Evolutionary conservation across 148 eudicot species (phyloP).

Genomic region (Cornus kousa): DNA sequence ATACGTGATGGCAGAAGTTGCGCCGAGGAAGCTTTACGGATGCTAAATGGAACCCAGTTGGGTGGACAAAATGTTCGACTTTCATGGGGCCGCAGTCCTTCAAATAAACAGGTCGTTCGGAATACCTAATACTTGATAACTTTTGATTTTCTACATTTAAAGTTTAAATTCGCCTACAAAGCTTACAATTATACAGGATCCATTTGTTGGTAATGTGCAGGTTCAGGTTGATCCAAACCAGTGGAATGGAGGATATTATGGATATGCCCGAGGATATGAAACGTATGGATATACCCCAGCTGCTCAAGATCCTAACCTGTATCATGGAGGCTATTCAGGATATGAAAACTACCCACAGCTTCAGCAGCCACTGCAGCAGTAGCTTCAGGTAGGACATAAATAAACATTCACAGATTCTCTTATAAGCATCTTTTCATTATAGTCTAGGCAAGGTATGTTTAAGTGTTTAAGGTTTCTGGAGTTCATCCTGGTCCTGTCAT

Average conservation of each 20-base stretch:
- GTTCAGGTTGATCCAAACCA: slow-evolving; percentile 75
- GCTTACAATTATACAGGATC: slow-evolving; percentile 2
- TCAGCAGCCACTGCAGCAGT: slow-evolving; percentile 55
- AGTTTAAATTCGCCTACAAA: background rate
- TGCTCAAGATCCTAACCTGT: slow-evolving; percentile 78
- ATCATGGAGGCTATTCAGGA: slow-evolving; percentile 79
- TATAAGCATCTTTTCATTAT: background rate
- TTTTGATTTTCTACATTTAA: slow-evolving; percentile 1
- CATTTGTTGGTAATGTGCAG: slow-evolving; percentile 27
- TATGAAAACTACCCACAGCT: slow-evolving; percentile 73
- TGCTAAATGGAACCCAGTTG: slow-evolving; percentile 66
- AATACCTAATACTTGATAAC: background rate
- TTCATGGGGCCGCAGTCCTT: slow-evolving; percentile 96
- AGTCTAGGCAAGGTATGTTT: background rate
- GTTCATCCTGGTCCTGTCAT: too few species aligned
- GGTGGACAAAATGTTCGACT: slow-evolving; percentile 86
- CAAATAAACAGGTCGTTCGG: slow-evolving; percentile 76
- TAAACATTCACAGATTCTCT: background rate
- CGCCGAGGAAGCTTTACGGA: slow-evolving; percentile 80
- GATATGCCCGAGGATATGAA: slow-evolving; percentile 74
- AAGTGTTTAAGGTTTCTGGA: too few species aligned
- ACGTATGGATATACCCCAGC: slow-evolving; percentile 71
- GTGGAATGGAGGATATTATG: slow-evolving; percentile 69
- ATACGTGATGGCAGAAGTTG: slow-evolving; percentile 42
- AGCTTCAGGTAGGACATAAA: slow-evolving; percentile 39